Base-by-base conservation (phyloP, 495 filamentous ascomycete genomes). In the Aeminium ludgeri region DNA sequence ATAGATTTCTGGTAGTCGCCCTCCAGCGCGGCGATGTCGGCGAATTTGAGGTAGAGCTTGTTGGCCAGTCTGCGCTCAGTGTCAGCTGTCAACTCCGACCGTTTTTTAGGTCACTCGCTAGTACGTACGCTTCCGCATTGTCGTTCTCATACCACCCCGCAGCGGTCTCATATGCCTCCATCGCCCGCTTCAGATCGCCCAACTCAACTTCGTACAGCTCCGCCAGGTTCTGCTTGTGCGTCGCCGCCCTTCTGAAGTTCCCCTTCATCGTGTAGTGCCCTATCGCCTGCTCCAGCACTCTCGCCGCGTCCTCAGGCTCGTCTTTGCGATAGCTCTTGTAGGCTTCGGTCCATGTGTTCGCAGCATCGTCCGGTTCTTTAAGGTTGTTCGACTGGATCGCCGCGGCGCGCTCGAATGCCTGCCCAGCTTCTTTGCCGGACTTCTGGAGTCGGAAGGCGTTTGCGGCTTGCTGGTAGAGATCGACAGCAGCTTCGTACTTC, bases 141-240 rank as follows among this genome's bases (percentile, higher is more conserved):
- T 92, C 85, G 15, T 66, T 68, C 53, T 89, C 81, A 53, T 78
- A 96, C 82, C 84, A 92, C 34, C 74, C 70, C 6, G 83, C 86
- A 19, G 86, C 82, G 36, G 70, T 66, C 55, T 87, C 74, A 55
- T 86, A 93, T 49, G 72, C 76, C 34, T 80, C 76, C 37, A 83
- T 67, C 28, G 86, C 85, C 48, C 70, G 67, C 59, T 80, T 78
- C 43, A 63, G 64, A 61, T 94, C 82, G 8, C 74, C 73, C 17
- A 89, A 54, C 50, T 92, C 83, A 3, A 70, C 59, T 62, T 95
- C 84, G 52, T 77, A 80, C 29, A 91, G 53, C 56, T 93, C 84
- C 17, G 75, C 87, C 43, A 87, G 63, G 49, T 80, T 76, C 55
- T 95, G 80, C 61, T 91, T 77, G 52, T 89, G 77, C 23, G 80